These are phyloP conservation scores for Cucumis cinereus DNA, from an alignment of 306 rosid genomes.

Conservation along the genomic window DNA sequence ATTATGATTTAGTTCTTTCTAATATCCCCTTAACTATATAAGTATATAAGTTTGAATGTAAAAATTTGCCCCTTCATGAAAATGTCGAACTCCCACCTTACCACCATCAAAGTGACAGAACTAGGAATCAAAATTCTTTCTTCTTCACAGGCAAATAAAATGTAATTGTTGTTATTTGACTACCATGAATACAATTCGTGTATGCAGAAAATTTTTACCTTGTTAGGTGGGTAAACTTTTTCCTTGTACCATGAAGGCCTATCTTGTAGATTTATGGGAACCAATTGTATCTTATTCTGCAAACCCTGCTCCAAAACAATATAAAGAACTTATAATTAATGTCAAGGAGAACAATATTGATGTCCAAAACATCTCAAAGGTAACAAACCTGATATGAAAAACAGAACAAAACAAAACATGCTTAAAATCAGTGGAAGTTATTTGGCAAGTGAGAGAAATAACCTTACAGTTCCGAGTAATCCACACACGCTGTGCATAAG, in stretches of 20 bases:
- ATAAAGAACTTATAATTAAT: neutral
- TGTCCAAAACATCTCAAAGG: neutral
- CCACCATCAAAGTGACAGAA: neutral
- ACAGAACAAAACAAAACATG: neutral
- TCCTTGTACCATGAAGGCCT: slow-evolving; percentile 85
- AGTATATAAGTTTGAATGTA: neutral
- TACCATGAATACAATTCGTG: neutral
- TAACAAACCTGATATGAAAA: neutral
- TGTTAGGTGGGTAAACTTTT: slow-evolving; percentile 59
- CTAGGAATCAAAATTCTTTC: neutral
- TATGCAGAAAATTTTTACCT: slow-evolving; percentile 26
- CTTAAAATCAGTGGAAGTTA: neutral
- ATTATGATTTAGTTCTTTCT: neutral
- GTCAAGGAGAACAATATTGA: neutral
- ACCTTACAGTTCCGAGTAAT: slow-evolving; percentile 78
- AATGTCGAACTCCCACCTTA: neutral
- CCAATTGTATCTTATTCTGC: slow-evolving; percentile 52
- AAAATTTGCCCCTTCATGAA: neutral
- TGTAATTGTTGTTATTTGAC: neutral
- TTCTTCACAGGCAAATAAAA: neutral
- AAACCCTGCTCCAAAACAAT: slow-evolving; percentile 41
- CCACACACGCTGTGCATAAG: slow-evolving; percentile 85
- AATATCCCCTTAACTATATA: neutral
- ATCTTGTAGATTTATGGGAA: slow-evolving; percentile 60
- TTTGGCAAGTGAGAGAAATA: slow-evolving; percentile 2